phyloP scores from a whole-genome alignment of 2,329 filamentous ascomycete species.

The Aspergillus ibericus region DNA sequence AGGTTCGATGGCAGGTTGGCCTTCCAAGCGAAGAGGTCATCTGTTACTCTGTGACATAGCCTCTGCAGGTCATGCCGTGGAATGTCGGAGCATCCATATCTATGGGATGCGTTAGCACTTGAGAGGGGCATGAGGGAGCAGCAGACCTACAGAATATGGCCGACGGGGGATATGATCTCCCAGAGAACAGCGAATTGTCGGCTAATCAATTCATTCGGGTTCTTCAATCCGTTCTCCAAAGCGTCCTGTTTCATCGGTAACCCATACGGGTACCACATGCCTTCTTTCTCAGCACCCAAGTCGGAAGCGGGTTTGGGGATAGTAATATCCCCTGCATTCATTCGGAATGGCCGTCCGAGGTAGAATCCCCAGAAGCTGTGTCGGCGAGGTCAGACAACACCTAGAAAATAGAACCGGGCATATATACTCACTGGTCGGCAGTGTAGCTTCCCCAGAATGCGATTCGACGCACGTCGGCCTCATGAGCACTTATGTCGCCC shows the following conservation, averaged over 20 bases:
- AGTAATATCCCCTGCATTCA: conserved; percentile 37
- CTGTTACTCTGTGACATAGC: conserved; percentile 36
- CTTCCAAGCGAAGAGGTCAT: conserved; percentile 44
- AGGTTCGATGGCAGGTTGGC: conserved; percentile 40
- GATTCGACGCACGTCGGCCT: conserved; percentile 15
- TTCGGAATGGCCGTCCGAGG: conserved; percentile 38
- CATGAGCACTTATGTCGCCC: conserved; percentile 16
- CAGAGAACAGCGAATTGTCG: conserved; percentile 35
- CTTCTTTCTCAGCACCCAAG: conserved; percentile 11
- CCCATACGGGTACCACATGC: conserved; percentile 26
- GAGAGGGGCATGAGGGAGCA: background rate
- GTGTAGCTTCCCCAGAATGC: conserved; percentile 18
- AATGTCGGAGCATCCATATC: conserved; percentile 40
- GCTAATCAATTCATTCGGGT: conserved; percentile 1
- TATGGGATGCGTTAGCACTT: conserved; percentile 21
- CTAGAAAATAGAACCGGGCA: background rate
- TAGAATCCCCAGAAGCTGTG: conserved; percentile 31
- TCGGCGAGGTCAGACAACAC: background rate
- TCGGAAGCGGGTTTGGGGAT: conserved; percentile 30
- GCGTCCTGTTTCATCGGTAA: conserved; percentile 14
- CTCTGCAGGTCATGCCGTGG: conserved; percentile 40
- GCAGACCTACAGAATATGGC: conserved; percentile 40
- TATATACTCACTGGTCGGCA: conserved; percentile 14
- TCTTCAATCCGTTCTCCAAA: conserved; percentile 22
- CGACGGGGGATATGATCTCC: conserved; percentile 46